Evolutionary conservation across 75 land plant species (phyloP).

Genomic region (Azolla pinnata): DNA sequence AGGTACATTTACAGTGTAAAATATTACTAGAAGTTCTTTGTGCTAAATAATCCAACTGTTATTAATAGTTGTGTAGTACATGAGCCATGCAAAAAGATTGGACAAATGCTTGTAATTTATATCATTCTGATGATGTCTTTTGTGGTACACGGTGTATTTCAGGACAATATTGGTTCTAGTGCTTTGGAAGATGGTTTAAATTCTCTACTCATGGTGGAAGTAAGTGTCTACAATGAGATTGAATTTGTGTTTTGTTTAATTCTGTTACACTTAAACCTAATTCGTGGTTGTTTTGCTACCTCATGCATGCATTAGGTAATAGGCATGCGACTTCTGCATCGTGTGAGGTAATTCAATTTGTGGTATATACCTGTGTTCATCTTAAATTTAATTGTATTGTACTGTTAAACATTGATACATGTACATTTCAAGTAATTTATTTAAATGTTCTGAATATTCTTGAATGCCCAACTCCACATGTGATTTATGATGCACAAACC

Average conservation of each 20-base stretch:
- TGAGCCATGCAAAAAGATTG: too few relatives aligned
- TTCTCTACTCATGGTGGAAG: conserved; percentile 78
- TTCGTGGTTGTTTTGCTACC: conserved; percentile 6
- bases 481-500: too few relatives aligned
- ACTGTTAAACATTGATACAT: too few relatives aligned
- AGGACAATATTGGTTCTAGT: conserved; percentile 52
- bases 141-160: too few relatives aligned
- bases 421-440: too few relatives aligned
- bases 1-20: conserved; percentile 27
- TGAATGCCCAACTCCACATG: too few relatives aligned
- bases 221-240: conserved; percentile 22
- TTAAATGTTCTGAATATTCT: too few relatives aligned
- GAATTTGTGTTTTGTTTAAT: not conserved
- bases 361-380: not conserved
- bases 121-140: too few relatives aligned
- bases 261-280: not conserved
- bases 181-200: conserved; percentile 72
- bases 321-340: conserved; percentile 31
- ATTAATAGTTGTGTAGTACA: too few relatives aligned
- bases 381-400: not conserved
- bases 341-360: conserved; percentile 23
- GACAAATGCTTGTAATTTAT: not conserved
- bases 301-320: conserved; percentile 12
- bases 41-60: too few relatives aligned
- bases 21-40: not conserved